Conservation (phyloP, 2,329 filamentous ascomycete genomes). For the Aureobasidium sp. region DNA sequence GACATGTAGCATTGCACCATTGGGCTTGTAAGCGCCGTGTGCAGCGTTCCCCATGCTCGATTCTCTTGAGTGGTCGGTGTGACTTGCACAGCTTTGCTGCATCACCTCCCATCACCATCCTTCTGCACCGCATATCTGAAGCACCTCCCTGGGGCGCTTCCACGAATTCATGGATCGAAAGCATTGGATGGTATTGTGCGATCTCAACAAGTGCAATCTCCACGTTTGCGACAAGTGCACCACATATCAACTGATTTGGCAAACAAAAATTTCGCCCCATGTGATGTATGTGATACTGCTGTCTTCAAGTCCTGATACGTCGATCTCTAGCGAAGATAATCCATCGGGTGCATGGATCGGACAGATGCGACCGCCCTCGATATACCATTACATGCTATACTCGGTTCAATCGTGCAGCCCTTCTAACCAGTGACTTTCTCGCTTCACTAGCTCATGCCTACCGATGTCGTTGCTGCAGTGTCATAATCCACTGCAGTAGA, state of each 20-base stretch:
- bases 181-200: not conserved
- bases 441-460: not conserved
- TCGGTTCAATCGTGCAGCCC: not conserved
- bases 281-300: not conserved
- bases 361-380: not conserved
- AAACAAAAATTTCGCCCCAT: not conserved
- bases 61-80: not conserved
- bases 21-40: slow-evolving; percentile 7
- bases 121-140: not conserved
- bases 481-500: not conserved
- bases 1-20: not conserved
- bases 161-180: not conserved
- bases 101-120: not conserved
- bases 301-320: not conserved
- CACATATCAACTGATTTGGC: no score
- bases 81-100: not conserved
- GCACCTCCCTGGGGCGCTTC: no score
- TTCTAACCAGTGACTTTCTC: not conserved
- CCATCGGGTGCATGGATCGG: not conserved
- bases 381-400: not conserved
- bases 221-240: no score
- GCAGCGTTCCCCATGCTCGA: not conserved
- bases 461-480: not conserved
- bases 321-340: not conserved
- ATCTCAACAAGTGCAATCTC: slow-evolving; percentile 4